Evolutionary conservation across 768 basidiomycete species (phyloP), one percentile per base, ranked within the genome.

Genomic region (Hirschioporus abietinus): DNA sequence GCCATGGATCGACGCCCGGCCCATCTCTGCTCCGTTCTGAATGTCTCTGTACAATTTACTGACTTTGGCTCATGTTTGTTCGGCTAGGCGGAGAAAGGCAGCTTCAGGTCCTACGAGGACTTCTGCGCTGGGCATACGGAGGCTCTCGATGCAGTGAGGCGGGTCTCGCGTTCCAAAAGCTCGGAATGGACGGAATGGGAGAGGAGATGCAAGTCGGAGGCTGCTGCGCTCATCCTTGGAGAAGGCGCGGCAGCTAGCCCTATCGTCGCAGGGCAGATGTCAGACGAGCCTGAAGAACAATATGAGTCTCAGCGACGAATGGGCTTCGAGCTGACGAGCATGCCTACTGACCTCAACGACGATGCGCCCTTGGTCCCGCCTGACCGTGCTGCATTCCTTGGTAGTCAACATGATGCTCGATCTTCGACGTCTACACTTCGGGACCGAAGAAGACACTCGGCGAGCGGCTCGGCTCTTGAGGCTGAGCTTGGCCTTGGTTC

Each of bases 101-200:
- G 82, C 42, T 96, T 96, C 70, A 82, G 84, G 66, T 81, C 87
- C 1, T 99, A 99, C 78, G 86, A 95, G 74, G 77, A 83, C 15
- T 98, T 95, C 72, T 99, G 96, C 73, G 86, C 93, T 0, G 89
- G 89, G 0, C 96, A 98, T 72, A 84, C 87, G 63, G 90, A 92
- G 70, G 95, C 95, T 0, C 80, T 91, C 66, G 87, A 91, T 68
- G 75, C 93, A 25, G 80, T 96, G 0, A 86, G 90, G 67, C 84
- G 83, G 63, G 82, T 88, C 23, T 84, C 87, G 52, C 80, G 85
- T 36, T 87, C 87, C 64, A 82, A 87, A 68, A 82, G 87, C 1
- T 67, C 80, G 0, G 93, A 96, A 73, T 96, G 95, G 89, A 89
- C 91, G 24, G 81, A 84, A 9, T 97, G 89, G 71, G 96, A 98